Base-by-base conservation (phyloP, 192 early-diverging fungal species). In the Linderina pennispora region DNA sequence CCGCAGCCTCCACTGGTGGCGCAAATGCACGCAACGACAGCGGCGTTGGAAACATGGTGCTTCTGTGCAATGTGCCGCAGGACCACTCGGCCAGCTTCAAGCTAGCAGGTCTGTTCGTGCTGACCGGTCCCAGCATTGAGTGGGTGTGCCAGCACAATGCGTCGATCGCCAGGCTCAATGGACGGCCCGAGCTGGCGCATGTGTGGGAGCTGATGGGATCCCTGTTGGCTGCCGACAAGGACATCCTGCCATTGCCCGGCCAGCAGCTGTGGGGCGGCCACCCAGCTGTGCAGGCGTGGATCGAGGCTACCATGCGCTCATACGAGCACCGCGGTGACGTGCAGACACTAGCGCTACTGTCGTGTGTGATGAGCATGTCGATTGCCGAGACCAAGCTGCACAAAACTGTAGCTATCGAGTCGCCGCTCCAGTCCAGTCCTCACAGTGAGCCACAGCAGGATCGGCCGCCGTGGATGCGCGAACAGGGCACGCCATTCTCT, bases 331-430 rank as follows among this genome's bases (percentile, higher is more conserved):
- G 43, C 13, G 70, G 70, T 46, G 70, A 74, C 28, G 62, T 61
- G 48, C 70, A 74, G 50, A 58, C 70, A 40, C 63, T 66, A 48
- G 70, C 70, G 17, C 41, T 74, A 42, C 39, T 74, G 7, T 20
- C 70, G 8, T 74, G 70, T 23, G 64, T 66, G 23, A 40, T 74
- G 32, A 53, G 52, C 42, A 43, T 6, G 28, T 28, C 41, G 23
- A n/a, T 42, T 3, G 14, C 42, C 23, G 50, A 52, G 33, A 31
- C 6, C 28, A 31, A 31, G 28, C 28, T 11, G 28, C 11, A 31
- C 6, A 11, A 31, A 31, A 11, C 28, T 8, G 28, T 11, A 31
- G 28, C 28, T 31, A 31, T 5, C 11, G 28, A 31, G 6, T 31
- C 28, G 5, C 6, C 28, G 28, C n/a, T n/a, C 28, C 5, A 31